Evolutionary conservation across 1,139 yeast species (phyloP), one percentile per base, ranked within the genome.

Genomic region (Zygosaccharomyces pseudobailii): DNA sequence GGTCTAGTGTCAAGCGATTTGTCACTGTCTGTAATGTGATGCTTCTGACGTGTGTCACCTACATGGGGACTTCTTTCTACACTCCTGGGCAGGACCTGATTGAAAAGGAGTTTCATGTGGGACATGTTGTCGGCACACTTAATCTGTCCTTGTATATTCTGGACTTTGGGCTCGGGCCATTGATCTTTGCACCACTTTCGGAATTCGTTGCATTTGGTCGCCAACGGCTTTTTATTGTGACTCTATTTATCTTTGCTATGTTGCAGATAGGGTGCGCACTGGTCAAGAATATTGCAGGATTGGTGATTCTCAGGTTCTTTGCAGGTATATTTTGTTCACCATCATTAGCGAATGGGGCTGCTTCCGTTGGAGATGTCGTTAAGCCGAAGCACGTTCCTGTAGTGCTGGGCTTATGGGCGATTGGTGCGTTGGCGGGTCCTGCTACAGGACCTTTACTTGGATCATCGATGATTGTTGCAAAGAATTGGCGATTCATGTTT

Each of bases 241-340:
- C 87, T 0, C 68, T 82, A 66, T 83, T n/a, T 72, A 84, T 56
- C 79, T 81, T 50, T 74, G 83, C 67, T 84, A 82, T 8, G 72
- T 77, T 36, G 86, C 84, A 1, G 50, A 75, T 83, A 67, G 84
- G 82, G 8, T 72, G 76, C 36, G 86, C 84, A 1, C 70, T 82
- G 43, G 69, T 80, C 2, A 66, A 73, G 25, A 80, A 80, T 54
- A 73, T 82, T 35, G 77, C 30, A 27, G 30, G 30, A 27, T 7
- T 27, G 10, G 30, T 27, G 30, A 27, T 27, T 27, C 30, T 27
- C 10, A 27, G 30, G 30, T 27, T 27, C 8, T 6, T 27, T 27
- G 30, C 30, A 27, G 30, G 30, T n/a, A n/a, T 27, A 6, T 27
- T 27, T 3, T 27, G 30, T 27, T 27, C 30, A 27, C 30, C 30